Base-by-base conservation (phyloP, 306 rosid species). In the Glycine tomentella region DNA sequence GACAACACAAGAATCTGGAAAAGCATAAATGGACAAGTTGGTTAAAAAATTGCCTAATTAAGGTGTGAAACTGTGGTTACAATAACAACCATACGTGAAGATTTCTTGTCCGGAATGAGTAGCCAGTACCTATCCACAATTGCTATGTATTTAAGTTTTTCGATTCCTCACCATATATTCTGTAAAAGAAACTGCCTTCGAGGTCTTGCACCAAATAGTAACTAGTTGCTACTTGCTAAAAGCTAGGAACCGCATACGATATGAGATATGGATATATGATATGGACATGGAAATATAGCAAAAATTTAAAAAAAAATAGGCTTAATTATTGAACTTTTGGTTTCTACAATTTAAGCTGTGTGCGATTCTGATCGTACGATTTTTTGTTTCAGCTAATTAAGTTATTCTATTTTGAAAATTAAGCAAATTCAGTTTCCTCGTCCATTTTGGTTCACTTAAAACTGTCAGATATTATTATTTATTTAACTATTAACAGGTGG, bases 1-100 rank as follows among this genome's bases (percentile, higher is more conserved):
- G 53, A 34, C 10, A 59, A 64, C 78, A 50, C 69, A 44, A n/a
- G 61, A 83, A 69, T 55, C 69, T 14, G 31, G 46, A 57, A 56
- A 79, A 74, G 77, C 77, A 20, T 36, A 33, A 71, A 15, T 62
- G 65, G 80, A 55, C 50, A 33, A 34, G 65, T 63, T 71, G 76
- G n/a, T 72, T 5, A 10, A 4, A 4, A 8, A 68, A 44, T 31
- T 69, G 9, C 38, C 33, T 61, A 34, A 69, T 49, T 64, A 75
- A 63, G 31, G 31, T 25, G 31, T 72, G 50, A 48, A 25, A 25
- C 31, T 25, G 2, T 25, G 31, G 31, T 25, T 25, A 66, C 5
- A 77, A 72, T 40, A 48, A 38, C 63, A 2, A 34, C 64, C 8
- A 44, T 40, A 40, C 57, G 17, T 48, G 80, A 73, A 83, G 66